Evolutionary conservation across 257 asterid genomes (phyloP), one percentile per base, ranked within the genome.

Genomic region (Nicotiana tomentosiformis): DNA sequence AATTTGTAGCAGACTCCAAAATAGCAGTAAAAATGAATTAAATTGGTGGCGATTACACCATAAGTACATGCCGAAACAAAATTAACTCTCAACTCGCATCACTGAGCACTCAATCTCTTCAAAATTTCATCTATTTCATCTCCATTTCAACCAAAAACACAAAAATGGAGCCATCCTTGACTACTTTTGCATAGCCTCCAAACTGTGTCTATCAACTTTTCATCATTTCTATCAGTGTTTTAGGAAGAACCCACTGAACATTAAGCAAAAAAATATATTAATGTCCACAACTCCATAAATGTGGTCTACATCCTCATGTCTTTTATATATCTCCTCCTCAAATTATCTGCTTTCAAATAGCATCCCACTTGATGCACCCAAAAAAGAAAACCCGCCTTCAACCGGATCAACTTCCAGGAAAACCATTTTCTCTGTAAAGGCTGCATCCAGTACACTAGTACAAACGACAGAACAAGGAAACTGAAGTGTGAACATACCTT

Each of bases 401-500:
- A 74, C 80, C 39, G 53, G 46, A 74, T 26, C 58, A 74, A 26
- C 43, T 1, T 49, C 7, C 30, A 74, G 62, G 64, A 51, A 74
- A 76, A 74, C 12, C 80, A 51, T 46, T 49, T 74, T 74, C 80
- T 74, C 43, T 51, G 39, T 74, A 26, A 26, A 23, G 29, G 80
- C 8, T 1, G 14, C 78, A 72, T 39, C 58, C 58, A 43, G n/a
- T n/a, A 32, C 35, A n/a, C n/a, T 3, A 43, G 60, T n/a, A 55
- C 62, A 74, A 46, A 74, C 15, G 23, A 74, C 51, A 74, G 16
- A 74, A 74, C 23, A 74, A 23, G 12, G 39, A 49, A 74, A 55
- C 57, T 66, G 9, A 83, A 51, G 10, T 20, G 76, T 55, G 51
- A 53, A 82, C 18, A 86, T 78, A 94, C 97, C 99, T 94, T 91